These are phyloP conservation scores for Trypanosomatidae sp. DNA, from an alignment of 208 protist genomes.

Conservation along the genomic window DNA sequence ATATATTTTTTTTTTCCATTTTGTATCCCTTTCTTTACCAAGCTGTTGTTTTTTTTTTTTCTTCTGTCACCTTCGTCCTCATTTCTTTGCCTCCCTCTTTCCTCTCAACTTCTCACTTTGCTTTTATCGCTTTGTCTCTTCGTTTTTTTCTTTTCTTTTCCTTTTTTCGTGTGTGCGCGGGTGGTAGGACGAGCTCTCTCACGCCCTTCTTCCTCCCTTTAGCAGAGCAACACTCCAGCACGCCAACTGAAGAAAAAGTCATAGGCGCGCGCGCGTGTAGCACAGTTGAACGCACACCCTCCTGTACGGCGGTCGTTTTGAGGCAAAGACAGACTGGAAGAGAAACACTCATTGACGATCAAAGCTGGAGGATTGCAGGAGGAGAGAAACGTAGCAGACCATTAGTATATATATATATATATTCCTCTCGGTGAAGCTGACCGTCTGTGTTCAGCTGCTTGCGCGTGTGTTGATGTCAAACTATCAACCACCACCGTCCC, in stretches of 20 bases:
- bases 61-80: background rate
- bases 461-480: background rate
- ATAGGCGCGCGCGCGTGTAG: background rate
- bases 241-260: background rate
- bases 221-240: background rate
- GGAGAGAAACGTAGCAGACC: background rate
- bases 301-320: background rate
- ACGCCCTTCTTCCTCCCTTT: constrained; percentile 1
- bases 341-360: background rate
- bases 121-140: constrained; percentile 12
- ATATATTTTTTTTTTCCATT: background rate
- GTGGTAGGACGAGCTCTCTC: background rate
- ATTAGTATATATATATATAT: background rate
- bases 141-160: constrained; percentile 14
- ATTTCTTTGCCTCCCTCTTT: background rate
- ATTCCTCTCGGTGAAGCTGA: background rate
- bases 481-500: background rate
- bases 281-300: background rate
- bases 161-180: background rate
- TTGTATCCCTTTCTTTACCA: background rate
- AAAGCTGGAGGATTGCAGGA: background rate
- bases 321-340: background rate
- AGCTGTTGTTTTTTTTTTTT: background rate
- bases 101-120: background rate
- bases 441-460: constrained; percentile 5